These are phyloP conservation scores for Skeletonema potamos DNA, from an alignment of 108 stramenopile species.

Conservation along the genomic window DNA sequence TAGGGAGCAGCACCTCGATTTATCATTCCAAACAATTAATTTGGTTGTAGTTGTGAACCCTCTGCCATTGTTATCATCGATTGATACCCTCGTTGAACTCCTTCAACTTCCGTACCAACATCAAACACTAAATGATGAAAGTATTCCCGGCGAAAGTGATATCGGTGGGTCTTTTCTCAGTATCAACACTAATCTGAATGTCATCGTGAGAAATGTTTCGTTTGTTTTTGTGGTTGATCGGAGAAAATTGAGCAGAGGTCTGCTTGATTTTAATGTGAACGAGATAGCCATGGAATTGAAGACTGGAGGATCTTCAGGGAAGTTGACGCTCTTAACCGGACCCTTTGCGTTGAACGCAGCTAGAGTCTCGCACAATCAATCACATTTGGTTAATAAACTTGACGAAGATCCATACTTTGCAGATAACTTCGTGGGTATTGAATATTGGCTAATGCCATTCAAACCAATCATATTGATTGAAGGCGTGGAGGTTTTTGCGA, in stretches of 20 bases:
- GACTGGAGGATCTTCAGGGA: constrained; percentile 7
- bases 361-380: not conserved
- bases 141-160: not conserved
- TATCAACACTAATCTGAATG: not conserved
- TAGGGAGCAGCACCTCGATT: not conserved
- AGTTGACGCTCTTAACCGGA: not conserved
- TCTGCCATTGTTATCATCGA: constrained; percentile 16
- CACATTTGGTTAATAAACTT: not conserved
- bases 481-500: constrained; percentile 2
- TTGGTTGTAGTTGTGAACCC: constrained; percentile 27
- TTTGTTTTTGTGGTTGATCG: constrained; percentile 17
- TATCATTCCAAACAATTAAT: constrained; percentile 1
- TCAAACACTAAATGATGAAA: not conserved
- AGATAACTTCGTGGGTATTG: not conserved
- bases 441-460: constrained; percentile 16
- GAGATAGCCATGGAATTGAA: not conserved
- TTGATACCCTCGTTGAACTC: not conserved
- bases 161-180: not conserved
- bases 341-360: constrained; percentile 10
- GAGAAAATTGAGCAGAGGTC: constrained; percentile 1
- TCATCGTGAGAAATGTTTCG: constrained; percentile 8
- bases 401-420: not conserved
- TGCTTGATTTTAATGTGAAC: constrained; percentile 15
- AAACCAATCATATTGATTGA: constrained; percentile 11
- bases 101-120: constrained; percentile 5